Base-by-base conservation (phyloP, 1,139 yeast genomes). In the Hyphopichia fennica region DNA sequence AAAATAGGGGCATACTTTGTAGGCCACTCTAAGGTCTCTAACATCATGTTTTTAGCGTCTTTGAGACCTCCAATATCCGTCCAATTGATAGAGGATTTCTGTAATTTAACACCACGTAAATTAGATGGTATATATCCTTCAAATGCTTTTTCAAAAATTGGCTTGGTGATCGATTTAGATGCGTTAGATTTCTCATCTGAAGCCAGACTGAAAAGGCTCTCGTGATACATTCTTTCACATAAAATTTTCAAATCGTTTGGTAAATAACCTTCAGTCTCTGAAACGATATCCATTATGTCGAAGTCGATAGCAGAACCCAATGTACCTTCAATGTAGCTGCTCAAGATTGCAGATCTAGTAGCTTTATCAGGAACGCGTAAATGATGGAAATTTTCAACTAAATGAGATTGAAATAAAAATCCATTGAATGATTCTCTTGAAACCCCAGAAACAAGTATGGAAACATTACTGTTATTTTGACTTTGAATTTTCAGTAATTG, bases 21-120 rank as follows among this genome's bases (percentile, higher is more conserved):
- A 2, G 99, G 99, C 98, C 98, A 91, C 59, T 93, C 98, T 32
- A 93, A 65, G 0, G 98, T 93, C 58, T 93, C 98, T 39, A 90
- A 63, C 19, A 93, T 65, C 0, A 88, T 72, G 10, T 76, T 72
- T 56, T 91, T 93, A 2, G 96, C 95, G 16, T 82, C 87, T 23
- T 66, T 67, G 38, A 93, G 68, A 0, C 97, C 99, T 8, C 98
- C 99, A 52, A 93, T 89, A 51, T 90, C 96, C 2, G 73, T 55
- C 99, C 99, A 93, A 35, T 77, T 77, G 1, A 84, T 81, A 0
- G 83, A 68, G 0, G 91, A 81, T 55, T 87, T 89, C 52, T 89
- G 90, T 13, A 91, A 69, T 57, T 90, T 88, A 13, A 89, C 95
- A 0, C 96, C 96, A 39, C 96, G 77, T 42, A 93, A 67, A 41